A percentile compares a stretch with the other conserved stretches of the same genome.
phyloP scores from a whole-genome alignment of 257 asterid species.

The Rauvolfia tetraphylla region DNA sequence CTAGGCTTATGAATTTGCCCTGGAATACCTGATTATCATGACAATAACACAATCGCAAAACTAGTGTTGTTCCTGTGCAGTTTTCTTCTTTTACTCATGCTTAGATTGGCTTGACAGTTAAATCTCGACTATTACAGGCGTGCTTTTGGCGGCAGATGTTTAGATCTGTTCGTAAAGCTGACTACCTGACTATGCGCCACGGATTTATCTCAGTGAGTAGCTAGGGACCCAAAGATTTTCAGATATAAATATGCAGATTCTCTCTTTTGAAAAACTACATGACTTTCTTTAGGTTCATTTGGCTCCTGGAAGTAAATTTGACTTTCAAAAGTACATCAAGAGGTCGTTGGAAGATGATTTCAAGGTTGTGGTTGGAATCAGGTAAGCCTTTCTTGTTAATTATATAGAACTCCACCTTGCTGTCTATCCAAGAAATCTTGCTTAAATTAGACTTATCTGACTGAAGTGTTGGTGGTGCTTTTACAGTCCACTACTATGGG shows the following conservation, averaged over 20 bases:
- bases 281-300: constrained; percentile 67
- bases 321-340: constrained; percentile 91
- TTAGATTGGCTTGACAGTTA: constrained; percentile 2
- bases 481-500: constrained; percentile 74
- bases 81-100: background rate
- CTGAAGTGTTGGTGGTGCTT: constrained; percentile 15
- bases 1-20: too few species aligned
- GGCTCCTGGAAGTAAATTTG: constrained; percentile 90
- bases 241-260: background rate
- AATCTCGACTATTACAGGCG: constrained; percentile 37
- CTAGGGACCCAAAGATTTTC: background rate
- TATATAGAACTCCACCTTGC: background rate
- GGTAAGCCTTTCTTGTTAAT: constrained; percentile 36
- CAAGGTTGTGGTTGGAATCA: constrained; percentile 87
- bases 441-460: constrained; percentile 7
- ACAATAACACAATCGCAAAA: background rate
- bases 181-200: constrained; percentile 83
- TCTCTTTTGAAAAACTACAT: background rate
- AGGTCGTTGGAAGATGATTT: constrained; percentile 96
- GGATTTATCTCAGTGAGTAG: constrained; percentile 84
- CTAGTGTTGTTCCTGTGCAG: background rate
- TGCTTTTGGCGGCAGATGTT: constrained; percentile 82
- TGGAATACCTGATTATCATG: too few species aligned
- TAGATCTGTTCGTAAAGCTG: constrained; percentile 75
- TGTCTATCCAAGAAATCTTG: background rate